These are phyloP conservation scores for Penicillium waksmanii DNA, from an alignment of 495 filamentous ascomycete genomes.

Conservation along the genomic window DNA sequence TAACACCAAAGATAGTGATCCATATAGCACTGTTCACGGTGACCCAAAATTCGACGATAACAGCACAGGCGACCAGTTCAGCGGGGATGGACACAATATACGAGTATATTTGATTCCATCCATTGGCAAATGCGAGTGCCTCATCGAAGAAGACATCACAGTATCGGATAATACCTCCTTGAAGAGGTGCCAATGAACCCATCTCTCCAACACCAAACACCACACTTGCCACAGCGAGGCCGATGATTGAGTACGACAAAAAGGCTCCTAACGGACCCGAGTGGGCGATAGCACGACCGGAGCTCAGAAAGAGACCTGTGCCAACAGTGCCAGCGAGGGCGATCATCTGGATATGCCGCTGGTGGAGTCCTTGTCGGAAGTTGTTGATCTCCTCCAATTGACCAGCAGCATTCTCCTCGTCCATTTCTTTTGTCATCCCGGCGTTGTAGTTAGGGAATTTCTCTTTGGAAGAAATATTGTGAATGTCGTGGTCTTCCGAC, in stretches of 20 bases:
- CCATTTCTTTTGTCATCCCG: slow-evolving; percentile 14
- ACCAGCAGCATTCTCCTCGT: slow-evolving; percentile 15
- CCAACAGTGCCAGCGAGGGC: slow-evolving; percentile 7
- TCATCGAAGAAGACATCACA: slow-evolving; percentile 34
- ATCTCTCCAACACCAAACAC: slow-evolving; percentile 31
- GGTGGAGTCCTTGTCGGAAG: slow-evolving; percentile 3
- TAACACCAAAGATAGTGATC: slow-evolving; percentile 48
- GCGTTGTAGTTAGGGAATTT: slow-evolving; percentile 5
- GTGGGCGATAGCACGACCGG: slow-evolving; percentile 58
- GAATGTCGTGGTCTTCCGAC: background rate
- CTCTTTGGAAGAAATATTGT: slow-evolving; percentile 5
- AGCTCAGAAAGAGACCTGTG: slow-evolving; percentile 40
- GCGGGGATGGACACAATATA: slow-evolving; percentile 30
- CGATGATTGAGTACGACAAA: slow-evolving; percentile 33
- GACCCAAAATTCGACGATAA: slow-evolving; percentile 54
- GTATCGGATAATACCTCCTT: slow-evolving; percentile 32
- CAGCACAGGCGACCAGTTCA: slow-evolving; percentile 46
- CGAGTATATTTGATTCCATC: slow-evolving; percentile 28
- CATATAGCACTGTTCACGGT: slow-evolving; percentile 42
- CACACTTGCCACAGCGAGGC: slow-evolving; percentile 24
- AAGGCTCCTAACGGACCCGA: slow-evolving; percentile 61
- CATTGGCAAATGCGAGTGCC: slow-evolving; percentile 34
- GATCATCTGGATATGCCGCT: slow-evolving; percentile 6
- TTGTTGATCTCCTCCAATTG: slow-evolving; percentile 14
- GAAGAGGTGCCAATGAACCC: slow-evolving; percentile 30